These are phyloP conservation scores for Rosa multiflora DNA, from an alignment of 306 rosid species.

Conservation along the genomic window DNA sequence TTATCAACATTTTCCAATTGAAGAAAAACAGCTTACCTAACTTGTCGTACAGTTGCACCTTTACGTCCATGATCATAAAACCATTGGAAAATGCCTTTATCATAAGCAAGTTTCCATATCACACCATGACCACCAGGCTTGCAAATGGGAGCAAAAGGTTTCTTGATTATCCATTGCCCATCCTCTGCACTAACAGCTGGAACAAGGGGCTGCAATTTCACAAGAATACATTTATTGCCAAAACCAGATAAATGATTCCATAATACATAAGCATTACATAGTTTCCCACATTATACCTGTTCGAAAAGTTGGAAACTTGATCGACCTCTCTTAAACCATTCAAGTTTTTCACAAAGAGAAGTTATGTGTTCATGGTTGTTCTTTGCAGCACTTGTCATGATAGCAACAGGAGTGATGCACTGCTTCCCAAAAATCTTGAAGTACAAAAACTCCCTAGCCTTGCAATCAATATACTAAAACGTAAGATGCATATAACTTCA, in stretches of 20 bases:
- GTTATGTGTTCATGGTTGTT: slow-evolving; percentile 72
- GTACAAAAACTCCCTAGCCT: slow-evolving; percentile 98
- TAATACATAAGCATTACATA: slow-evolving; percentile 11
- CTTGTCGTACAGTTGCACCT: slow-evolving; percentile 96
- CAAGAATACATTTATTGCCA: slow-evolving; percentile 25
- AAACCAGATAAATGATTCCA: slow-evolving; percentile 23
- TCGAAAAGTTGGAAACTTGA: slow-evolving; percentile 92
- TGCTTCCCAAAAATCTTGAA: slow-evolving; percentile 84
- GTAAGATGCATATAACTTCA: slow-evolving; percentile 18
- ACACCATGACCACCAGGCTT: slow-evolving; percentile 99
- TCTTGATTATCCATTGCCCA: slow-evolving; percentile 81
- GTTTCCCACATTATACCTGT: slow-evolving; percentile 69
- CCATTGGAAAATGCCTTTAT: slow-evolving; percentile 89
- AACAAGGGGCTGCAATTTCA: slow-evolving; percentile 87
- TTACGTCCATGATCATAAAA: slow-evolving; percentile 82
- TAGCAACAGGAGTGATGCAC: slow-evolving; percentile 91
- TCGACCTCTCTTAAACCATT: slow-evolving; percentile 97
- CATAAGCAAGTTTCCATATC: slow-evolving; percentile 94
- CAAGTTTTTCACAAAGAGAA: slow-evolving; percentile 73
- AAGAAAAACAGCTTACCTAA: slow-evolving; percentile 58
- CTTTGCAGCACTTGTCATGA: slow-evolving; percentile 97
- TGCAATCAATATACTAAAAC: slow-evolving; percentile 32
- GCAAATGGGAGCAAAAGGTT: slow-evolving; percentile 72
- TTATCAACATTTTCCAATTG: background rate
- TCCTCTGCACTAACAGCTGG: slow-evolving; percentile 87